Evolutionary conservation across 257 asterid genomes (phyloP).

Genomic region (Cynanchum wilfordii): DNA sequence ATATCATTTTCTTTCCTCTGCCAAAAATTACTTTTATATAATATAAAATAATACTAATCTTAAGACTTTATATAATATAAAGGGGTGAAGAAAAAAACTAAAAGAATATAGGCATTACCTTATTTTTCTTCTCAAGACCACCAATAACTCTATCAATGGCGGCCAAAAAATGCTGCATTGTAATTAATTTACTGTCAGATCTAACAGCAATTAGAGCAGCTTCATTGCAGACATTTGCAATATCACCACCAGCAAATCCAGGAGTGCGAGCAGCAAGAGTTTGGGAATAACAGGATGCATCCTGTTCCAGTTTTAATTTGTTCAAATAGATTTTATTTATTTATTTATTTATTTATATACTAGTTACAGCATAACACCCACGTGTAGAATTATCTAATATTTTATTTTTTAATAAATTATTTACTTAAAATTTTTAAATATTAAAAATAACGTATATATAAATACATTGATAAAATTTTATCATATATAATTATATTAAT

Average conservation of each 20-base stretch:
- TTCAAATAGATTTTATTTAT: constrained; percentile 53
- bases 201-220: constrained; percentile 94
- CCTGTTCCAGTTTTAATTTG: constrained; percentile 72
- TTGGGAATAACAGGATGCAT: constrained; percentile 63
- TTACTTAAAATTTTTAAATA: too few species aligned
- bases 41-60: too few species aligned
- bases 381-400: too few species aligned
- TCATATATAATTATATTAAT: too few species aligned
- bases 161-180: constrained; percentile 71
- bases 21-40: too few species aligned
- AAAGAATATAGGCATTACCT: constrained; percentile 34
- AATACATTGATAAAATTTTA: too few species aligned
- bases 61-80: neutral
- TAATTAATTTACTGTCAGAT: constrained; percentile 42
- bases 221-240: constrained; percentile 88
- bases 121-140: constrained; percentile 86
- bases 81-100: neutral
- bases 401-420: too few species aligned
- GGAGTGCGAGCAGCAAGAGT: constrained; percentile 94
- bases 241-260: constrained; percentile 96
- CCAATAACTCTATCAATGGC: constrained; percentile 91
- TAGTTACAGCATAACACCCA: too few species aligned
- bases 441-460: too few species aligned
- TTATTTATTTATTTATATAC: too few species aligned
- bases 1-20: neutral